A percentile compares a stretch with the other conserved stretches of the same genome.
Evolutionary conservation across 305 asterid species (phyloP).

Genomic region (Coffea humblotiana): DNA sequence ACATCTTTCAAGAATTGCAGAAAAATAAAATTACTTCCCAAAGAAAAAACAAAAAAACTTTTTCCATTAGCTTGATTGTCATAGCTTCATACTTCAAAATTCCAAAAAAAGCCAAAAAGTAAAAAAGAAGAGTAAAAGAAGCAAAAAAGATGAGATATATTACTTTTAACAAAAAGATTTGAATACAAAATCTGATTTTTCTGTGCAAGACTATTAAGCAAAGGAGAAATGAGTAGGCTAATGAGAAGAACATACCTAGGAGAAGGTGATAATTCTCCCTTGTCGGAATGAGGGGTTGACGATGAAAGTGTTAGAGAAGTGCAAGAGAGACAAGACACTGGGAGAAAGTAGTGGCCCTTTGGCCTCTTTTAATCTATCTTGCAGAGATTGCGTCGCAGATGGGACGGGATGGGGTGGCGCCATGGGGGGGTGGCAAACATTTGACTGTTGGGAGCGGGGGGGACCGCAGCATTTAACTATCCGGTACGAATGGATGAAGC

Average conservation of each 20-base stretch:
- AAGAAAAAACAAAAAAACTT: neutral
- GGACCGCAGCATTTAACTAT: neutral
- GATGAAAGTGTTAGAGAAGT: neutral
- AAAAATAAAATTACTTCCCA: neutral
- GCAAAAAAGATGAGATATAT: neutral
- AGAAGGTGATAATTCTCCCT: neutral
- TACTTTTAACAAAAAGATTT: neutral
- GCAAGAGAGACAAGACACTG: neutral
- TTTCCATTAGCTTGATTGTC: neutral
- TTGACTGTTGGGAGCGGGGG: neutral
- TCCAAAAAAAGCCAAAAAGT: no score
- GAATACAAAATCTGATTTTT: no score
- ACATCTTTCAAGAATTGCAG: neutral
- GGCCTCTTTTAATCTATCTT: neutral
- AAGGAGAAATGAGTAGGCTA: no score
- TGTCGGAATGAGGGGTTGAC: neutral
- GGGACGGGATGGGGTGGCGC: no score
- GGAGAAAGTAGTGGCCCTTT: neutral
- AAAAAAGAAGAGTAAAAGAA: no score
- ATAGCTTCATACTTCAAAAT: no score
- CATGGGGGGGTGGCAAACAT: neutral
- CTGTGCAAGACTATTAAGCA: neutral
- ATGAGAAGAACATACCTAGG: neutral
- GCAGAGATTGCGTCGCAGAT: no score
- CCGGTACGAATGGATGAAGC: no score